A percentile compares a stretch with the other conserved stretches of the same genome.
Conservation (phyloP, 495 filamentous ascomycete species). For the Penicillium macrosclerotiorum region DNA sequence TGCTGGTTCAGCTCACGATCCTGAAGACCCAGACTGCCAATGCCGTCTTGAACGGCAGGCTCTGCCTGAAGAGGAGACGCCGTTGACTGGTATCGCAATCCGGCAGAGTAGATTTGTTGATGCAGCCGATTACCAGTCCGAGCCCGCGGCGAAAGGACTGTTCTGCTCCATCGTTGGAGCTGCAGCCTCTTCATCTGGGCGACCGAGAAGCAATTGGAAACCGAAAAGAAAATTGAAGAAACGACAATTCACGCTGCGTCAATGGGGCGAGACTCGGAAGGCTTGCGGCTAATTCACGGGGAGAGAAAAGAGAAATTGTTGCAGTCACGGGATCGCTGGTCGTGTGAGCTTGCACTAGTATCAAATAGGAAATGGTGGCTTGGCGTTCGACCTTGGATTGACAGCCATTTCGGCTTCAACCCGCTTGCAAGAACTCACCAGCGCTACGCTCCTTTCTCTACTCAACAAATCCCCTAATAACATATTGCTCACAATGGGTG, state of each 20-base stretch:
- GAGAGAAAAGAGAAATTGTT: conserved; percentile 46
- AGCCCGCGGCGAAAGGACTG: conserved; percentile 59
- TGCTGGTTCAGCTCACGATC: conserved; percentile 17
- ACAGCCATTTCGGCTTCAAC: conserved; percentile 37
- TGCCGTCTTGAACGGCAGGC: conserved; percentile 2
- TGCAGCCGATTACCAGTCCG: conserved; percentile 49
- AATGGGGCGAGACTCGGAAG: conserved; percentile 20
- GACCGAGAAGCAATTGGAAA: conserved; percentile 14
- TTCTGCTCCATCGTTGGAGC: conserved; percentile 67
- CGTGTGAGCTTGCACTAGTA: conserved; percentile 39
- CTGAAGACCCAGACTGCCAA: conserved; percentile 13
- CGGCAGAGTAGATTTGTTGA: conserved; percentile 38
- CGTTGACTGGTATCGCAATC: conserved; percentile 40
- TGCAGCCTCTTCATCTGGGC: conserved; percentile 68
- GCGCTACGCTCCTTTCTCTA: conserved; percentile 23
- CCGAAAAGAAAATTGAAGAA: conserved; percentile 10
- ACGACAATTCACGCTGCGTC: conserved; percentile 15
- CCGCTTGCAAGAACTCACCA: conserved; percentile 21
- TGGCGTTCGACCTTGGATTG: conserved; percentile 34
- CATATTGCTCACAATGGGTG: conserved; percentile 44
- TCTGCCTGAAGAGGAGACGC: conserved; percentile 30
- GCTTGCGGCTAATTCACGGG: conserved; percentile 25
- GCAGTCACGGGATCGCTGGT: conserved; percentile 45
- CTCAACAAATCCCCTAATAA: conserved; percentile 25
- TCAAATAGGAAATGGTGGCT: conserved; percentile 22